These are phyloP conservation scores for Fusarium chaquense DNA, from an alignment of 2,329 filamentous ascomycete species.

Conservation along the genomic window DNA sequence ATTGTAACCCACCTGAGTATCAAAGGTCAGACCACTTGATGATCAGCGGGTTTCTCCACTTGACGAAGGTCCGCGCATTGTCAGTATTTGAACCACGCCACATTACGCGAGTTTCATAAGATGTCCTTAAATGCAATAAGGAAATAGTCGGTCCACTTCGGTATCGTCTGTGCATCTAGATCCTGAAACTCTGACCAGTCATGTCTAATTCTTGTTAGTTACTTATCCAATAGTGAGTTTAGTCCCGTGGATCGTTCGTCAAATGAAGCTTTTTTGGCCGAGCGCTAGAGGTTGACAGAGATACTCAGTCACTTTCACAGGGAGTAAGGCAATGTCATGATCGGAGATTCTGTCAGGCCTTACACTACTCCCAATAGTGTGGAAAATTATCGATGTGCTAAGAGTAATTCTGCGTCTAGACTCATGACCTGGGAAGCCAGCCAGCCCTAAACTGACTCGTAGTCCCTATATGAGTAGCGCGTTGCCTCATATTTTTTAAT, in stretches of 20 bases:
- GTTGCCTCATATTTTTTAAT: neutral
- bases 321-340: fast-evolving
- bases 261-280: neutral
- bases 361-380: neutral
- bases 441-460: neutral
- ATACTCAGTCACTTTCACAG: neutral
- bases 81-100: constrained; percentile 5
- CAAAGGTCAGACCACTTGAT: neutral
- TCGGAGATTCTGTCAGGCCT: neutral
- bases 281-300: neutral
- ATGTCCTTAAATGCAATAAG: neutral
- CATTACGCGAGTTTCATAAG: neutral
- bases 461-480: neutral
- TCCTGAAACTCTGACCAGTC: fast-evolving
- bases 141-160: neutral
- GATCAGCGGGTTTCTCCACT: neutral
- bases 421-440: neutral
- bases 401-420: neutral
- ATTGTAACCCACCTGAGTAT: neutral
- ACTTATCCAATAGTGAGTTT: neutral
- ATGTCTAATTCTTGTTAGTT: neutral
- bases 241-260: neutral
- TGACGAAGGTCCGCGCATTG: neutral
- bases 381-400: neutral
- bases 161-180: neutral